Percentiles rank a stretch among this genome's conserved stretches.
Evolutionary conservation across 2,329 filamentous ascomycete genomes (phyloP).

Genomic region (Polychaeton citri): DNA sequence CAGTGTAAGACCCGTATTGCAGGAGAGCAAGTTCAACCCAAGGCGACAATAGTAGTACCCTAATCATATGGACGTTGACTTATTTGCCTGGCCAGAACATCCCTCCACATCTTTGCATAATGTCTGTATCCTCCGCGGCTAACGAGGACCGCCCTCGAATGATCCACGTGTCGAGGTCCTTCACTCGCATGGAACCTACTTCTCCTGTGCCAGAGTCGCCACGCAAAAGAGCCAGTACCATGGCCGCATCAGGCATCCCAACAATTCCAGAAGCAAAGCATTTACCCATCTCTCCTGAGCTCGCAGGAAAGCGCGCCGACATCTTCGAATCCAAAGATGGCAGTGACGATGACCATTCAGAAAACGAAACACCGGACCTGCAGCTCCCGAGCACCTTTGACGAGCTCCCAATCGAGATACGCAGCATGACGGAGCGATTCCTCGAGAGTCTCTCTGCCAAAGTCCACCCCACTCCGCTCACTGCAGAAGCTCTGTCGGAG

Average conservation of each 20-base stretch:
- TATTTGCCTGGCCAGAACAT: no score
- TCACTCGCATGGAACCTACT: slow-evolving; percentile 32
- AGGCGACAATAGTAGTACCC: no score
- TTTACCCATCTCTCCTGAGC: slow-evolving; percentile 21
- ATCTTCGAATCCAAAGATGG: slow-evolving; percentile 23
- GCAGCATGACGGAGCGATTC: slow-evolving; percentile 83
- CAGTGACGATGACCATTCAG: slow-evolving; percentile 14
- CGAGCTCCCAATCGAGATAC: slow-evolving; percentile 84
- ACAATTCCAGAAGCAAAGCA: slow-evolving; percentile 31
- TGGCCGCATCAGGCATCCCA: slow-evolving; percentile 29
- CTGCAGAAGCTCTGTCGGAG: slow-evolving; percentile 67
- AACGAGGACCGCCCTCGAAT: slow-evolving; percentile 15
- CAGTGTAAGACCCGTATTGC: no score
- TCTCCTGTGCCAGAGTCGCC: slow-evolving; percentile 11
- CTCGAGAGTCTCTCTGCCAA: slow-evolving; percentile 80
- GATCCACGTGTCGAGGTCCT: slow-evolving; percentile 33
- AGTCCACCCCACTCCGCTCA: slow-evolving; percentile 71
- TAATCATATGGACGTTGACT: no score
- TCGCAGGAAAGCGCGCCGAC: slow-evolving; percentile 19
- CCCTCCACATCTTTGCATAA: neutral
- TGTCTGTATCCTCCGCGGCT: neutral
- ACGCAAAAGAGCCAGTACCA: slow-evolving; percentile 33
- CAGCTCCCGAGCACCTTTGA: slow-evolving; percentile 56
- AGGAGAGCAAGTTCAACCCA: no score
- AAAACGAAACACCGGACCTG: slow-evolving; percentile 19